Evolutionary conservation across 2,329 filamentous ascomycete genomes (phyloP).

Genomic region (Chaetomium olivaceum): DNA sequence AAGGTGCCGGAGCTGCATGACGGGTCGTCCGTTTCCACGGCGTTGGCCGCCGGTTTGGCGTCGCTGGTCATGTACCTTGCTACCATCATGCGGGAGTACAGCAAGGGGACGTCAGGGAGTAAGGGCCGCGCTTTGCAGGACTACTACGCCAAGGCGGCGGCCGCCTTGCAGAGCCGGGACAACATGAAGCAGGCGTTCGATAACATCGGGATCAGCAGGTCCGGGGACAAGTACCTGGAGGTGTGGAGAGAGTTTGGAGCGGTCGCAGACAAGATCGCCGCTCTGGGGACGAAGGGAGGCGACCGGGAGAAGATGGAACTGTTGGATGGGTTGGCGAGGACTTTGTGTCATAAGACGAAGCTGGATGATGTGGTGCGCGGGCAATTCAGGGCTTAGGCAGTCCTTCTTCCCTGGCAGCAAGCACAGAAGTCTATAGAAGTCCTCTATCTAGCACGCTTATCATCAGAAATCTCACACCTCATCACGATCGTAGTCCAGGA

Average conservation of each 20-base stretch:
- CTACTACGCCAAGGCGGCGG: background rate
- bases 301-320: background rate
- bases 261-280: background rate
- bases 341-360: background rate
- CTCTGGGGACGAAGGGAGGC: background rate
- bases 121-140: background rate
- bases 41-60: background rate
- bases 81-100: background rate
- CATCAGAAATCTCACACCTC: background rate
- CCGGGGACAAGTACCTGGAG: background rate
- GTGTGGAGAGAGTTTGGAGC: background rate
- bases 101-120: background rate
- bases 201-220: background rate
- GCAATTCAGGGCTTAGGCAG: background rate
- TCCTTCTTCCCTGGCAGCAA: background rate
- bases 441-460: slow-evolving; percentile 9
- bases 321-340: background rate
- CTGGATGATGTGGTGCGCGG: background rate
- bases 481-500: background rate
- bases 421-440: slow-evolving; percentile 7
- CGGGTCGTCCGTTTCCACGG: background rate
- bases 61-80: background rate
- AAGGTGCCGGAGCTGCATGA: background rate
- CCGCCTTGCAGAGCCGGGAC: background rate
- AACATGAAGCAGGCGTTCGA: background rate